phyloP scores from a whole-genome alignment of 768 basidiomycete genomes.

The Exsudoporus frostii region DNA sequence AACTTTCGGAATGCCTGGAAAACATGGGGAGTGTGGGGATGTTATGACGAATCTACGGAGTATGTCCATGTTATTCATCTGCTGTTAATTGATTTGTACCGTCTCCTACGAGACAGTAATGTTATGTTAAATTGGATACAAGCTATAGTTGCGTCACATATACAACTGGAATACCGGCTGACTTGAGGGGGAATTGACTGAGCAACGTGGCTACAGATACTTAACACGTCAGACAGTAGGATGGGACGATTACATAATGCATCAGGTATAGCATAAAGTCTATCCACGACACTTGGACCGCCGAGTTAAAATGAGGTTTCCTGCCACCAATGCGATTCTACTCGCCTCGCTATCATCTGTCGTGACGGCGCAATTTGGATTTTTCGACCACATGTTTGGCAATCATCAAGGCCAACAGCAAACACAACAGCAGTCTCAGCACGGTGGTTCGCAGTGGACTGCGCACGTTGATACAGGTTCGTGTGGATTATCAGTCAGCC shows the following conservation, averaged over 20 bases:
- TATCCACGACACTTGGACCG: background rate
- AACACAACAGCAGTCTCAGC: conserved; percentile 42
- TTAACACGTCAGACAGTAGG: no score
- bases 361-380: conserved; percentile 66
- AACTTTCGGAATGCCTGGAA: background rate
- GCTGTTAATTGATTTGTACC: conserved; percentile 32
- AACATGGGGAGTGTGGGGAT: background rate
- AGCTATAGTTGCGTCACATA: background rate
- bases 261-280: background rate
- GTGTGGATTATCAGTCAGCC: conserved; percentile 15
- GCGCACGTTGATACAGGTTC: conserved; percentile 63
- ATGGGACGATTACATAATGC: conserved; percentile 4
- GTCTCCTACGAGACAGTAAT: conserved; percentile 27
- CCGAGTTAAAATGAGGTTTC: conserved; percentile 14
- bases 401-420: conserved; percentile 49
- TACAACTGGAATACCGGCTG: background rate
- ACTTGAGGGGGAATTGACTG: no score
- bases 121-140: conserved; percentile 25
- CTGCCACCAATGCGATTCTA: conserved; percentile 7
- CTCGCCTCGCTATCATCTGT: conserved; percentile 28
- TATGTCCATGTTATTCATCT: conserved; percentile 29
- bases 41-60: conserved; percentile 14
- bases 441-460: conserved; percentile 59
- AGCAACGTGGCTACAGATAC: no score
- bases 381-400: conserved; percentile 78